A percentile compares a stretch with the other conserved stretches of the same genome.
Conservation (phyloP, 2,329 filamentous ascomycete genomes). For the Hymenoscyphus infarciens region DNA sequence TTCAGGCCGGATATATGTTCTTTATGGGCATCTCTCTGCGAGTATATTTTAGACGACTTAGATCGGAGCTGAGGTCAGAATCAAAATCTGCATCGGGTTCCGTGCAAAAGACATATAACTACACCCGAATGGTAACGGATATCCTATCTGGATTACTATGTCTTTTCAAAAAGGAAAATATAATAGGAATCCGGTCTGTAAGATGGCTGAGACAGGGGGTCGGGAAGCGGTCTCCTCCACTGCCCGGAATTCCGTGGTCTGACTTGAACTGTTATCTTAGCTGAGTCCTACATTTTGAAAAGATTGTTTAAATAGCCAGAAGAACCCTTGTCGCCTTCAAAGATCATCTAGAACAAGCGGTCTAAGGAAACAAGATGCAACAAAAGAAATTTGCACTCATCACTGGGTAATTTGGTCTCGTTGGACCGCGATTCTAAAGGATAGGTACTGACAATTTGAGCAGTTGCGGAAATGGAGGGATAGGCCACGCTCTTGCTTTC, state of each 20-base stretch:
- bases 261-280: not conserved
- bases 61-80: not conserved
- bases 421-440: not conserved
- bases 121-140: not conserved
- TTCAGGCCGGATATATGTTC: not conserved
- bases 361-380: not conserved
- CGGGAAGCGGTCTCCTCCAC: not conserved
- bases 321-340: not conserved
- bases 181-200: constrained; percentile 1
- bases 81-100: constrained; percentile 3
- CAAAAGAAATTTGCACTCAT: not conserved
- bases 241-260: not conserved
- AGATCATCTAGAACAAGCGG: not conserved
- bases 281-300: not conserved
- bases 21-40: not conserved
- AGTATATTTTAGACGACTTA: not conserved
- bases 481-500: not conserved
- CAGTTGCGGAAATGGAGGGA: not conserved
- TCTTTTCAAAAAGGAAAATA: not conserved
- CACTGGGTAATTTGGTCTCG: not conserved
- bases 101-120: not conserved
- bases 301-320: not conserved
- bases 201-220: not conserved
- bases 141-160: not conserved
- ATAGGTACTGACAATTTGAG: not conserved